Conservation (phyloP, 78 protist genomes). For the Protostelium mycophagum region DNA sequence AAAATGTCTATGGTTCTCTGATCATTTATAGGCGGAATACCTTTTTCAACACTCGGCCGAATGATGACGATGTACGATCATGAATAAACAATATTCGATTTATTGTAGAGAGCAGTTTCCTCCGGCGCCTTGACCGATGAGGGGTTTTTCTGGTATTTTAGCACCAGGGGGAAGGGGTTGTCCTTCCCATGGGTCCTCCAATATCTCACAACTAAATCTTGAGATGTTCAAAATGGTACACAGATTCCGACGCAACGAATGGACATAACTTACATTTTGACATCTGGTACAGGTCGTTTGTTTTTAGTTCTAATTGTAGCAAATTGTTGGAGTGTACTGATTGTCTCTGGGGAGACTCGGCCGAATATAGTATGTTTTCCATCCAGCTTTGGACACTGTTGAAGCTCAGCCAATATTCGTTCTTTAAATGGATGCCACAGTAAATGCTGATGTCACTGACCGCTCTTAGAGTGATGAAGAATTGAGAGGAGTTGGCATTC, state of each 20-base stretch:
- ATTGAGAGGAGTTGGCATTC: conserved; percentile 27
- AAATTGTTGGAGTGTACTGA: neutral
- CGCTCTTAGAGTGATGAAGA: conserved; percentile 13
- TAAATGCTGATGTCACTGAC: neutral
- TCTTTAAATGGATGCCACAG: neutral
- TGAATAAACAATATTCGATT: too few species aligned
- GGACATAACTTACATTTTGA: conserved; percentile 6
- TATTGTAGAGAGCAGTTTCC: neutral
- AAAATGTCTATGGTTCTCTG: too few species aligned
- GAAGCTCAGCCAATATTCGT: too few species aligned
- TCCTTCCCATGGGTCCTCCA: conserved; percentile 1
- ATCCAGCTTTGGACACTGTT: conserved; percentile 1
- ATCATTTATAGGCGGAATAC: too few species aligned
- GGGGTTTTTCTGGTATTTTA: neutral
- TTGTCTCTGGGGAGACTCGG: neutral
- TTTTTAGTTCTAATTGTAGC: neutral
- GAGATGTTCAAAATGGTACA: neutral
- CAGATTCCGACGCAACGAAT: too few species aligned
- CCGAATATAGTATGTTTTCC: conserved; percentile 3
- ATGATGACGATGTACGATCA: too few species aligned
- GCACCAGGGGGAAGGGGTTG: conserved; percentile 2
- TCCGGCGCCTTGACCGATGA: neutral
- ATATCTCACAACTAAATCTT: neutral
- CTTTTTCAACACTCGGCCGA: too few species aligned
- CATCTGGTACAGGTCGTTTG: neutral